Conservation (phyloP, 2,329 filamentous ascomycete species). For the Aschersonia sp. region DNA sequence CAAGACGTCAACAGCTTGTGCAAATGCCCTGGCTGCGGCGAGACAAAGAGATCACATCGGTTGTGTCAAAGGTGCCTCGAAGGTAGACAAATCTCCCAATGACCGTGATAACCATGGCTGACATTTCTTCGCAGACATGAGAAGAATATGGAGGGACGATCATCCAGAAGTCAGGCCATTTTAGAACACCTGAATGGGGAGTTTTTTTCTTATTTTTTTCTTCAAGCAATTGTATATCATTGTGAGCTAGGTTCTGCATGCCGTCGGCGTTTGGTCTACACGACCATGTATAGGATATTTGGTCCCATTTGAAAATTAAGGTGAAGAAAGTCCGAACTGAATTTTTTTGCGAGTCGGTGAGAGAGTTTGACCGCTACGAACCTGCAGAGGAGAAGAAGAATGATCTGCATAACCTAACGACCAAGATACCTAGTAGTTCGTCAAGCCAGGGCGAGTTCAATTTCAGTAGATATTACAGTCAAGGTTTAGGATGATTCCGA, state of each 20-base stretch:
- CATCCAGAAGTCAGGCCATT: slow-evolving; percentile 19
- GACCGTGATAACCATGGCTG: not conserved
- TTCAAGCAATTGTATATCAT: slow-evolving; percentile 1
- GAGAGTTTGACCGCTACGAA: too few relatives aligned
- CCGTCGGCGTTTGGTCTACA: slow-evolving; percentile 17
- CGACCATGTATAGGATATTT: not conserved
- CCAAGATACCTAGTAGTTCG: too few relatives aligned
- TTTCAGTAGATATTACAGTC: too few relatives aligned
- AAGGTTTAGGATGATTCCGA: too few relatives aligned
- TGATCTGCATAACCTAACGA: too few relatives aligned
- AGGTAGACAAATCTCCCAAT: slow-evolving; percentile 35
- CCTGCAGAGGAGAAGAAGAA: too few relatives aligned
- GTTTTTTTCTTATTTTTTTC: slow-evolving; percentile 3
- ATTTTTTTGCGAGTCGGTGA: too few relatives aligned
- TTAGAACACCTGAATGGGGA: slow-evolving; percentile 9
- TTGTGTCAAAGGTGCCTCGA: slow-evolving; percentile 77
- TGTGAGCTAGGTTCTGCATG: slow-evolving; percentile 16
- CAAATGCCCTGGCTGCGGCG: slow-evolving; percentile 79
- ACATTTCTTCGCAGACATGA: slow-evolving; percentile 24
- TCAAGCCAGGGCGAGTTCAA: too few relatives aligned
- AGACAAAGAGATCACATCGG: slow-evolving; percentile 75
- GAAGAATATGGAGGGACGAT: slow-evolving; percentile 26
- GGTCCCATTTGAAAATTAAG: not conserved
- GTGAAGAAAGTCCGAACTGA: too few relatives aligned
- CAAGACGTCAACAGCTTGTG: slow-evolving; percentile 82